A percentile compares a stretch with the other conserved stretches of the same genome.
These are phyloP conservation scores for Strombidium stylifer DNA, from an alignment of 73 alveolate genomes.

Conservation along the genomic window DNA sequence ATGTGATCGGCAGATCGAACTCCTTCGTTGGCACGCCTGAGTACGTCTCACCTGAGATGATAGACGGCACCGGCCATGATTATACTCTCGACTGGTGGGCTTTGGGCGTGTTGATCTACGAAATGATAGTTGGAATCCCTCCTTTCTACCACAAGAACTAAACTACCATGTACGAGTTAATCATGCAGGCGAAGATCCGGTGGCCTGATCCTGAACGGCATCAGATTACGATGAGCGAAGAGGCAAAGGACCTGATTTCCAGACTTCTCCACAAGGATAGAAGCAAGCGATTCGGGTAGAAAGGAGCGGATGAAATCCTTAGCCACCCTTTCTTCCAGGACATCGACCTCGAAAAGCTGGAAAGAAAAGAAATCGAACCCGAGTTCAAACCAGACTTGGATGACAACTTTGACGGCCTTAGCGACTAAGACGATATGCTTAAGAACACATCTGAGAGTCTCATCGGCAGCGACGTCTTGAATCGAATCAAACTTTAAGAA, in stretches of 20 bases:
- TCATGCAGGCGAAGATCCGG: slow-evolving; percentile 55
- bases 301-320: slow-evolving; percentile 23
- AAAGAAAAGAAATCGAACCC: slow-evolving; percentile 17
- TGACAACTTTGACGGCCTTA: too few relatives aligned
- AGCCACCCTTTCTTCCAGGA: slow-evolving; percentile 50
- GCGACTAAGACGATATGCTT: too few relatives aligned
- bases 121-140: slow-evolving; percentile 74
- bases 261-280: slow-evolving; percentile 54
- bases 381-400: slow-evolving; percentile 37
- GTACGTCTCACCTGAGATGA: slow-evolving; percentile 84
- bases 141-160: slow-evolving; percentile 66
- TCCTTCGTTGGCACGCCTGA: slow-evolving; percentile 86
- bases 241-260: slow-evolving; percentile 39
- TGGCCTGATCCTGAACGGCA: slow-evolving; percentile 62
- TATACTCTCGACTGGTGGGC: slow-evolving; percentile 85
- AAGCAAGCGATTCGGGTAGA: slow-evolving; percentile 42
- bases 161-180: slow-evolving; percentile 58
- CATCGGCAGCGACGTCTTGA: too few relatives aligned
- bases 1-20: slow-evolving; percentile 49
- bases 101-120: slow-evolving; percentile 72
- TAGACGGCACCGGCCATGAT: slow-evolving; percentile 74
- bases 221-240: slow-evolving; percentile 41
- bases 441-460: too few relatives aligned
- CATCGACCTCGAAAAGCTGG: slow-evolving; percentile 21
- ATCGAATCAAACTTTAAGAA: too few relatives aligned